Evolutionary conservation across 768 basidiomycete species (phyloP).

Genomic region (Hirschioporus abietinus): DNA sequence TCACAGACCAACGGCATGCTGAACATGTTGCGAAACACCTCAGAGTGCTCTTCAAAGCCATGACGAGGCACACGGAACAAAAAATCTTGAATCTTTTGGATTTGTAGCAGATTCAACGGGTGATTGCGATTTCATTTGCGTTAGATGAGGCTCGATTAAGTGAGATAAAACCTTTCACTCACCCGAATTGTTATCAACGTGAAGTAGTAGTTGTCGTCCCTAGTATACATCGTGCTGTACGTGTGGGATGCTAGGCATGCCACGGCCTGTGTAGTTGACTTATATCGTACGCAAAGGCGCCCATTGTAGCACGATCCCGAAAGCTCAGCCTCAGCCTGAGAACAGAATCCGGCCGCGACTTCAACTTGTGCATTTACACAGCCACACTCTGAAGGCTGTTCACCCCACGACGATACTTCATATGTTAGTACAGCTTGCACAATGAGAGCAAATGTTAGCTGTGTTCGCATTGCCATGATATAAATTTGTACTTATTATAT

Average conservation of each 20-base stretch:
- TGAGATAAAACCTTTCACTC: neutral
- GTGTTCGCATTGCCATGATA: too few relatives aligned
- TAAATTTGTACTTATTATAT: too few relatives aligned
- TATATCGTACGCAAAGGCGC: neutral
- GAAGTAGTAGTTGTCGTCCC: neutral
- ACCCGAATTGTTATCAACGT: neutral
- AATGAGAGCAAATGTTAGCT: too few relatives aligned
- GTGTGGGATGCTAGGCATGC: neutral
- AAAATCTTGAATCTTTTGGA: constrained; percentile 29
- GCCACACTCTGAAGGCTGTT: too few relatives aligned
- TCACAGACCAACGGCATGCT: constrained; percentile 28
- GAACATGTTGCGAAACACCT: constrained; percentile 23
- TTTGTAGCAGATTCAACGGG: neutral
- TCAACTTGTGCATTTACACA: neutral
- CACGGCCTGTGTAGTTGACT: neutral
- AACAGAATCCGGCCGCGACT: neutral
- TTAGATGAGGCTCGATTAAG: neutral
- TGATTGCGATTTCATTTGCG: neutral
- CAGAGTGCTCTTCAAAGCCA: constrained; percentile 27
- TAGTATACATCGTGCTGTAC: neutral
- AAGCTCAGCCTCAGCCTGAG: neutral
- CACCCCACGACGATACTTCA: too few relatives aligned
- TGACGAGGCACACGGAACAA: constrained; percentile 34
- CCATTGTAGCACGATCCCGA: neutral
- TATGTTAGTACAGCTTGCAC: too few relatives aligned